Base-by-base conservation (phyloP, 805 yeast genomes). In the Candida boidinii region DNA sequence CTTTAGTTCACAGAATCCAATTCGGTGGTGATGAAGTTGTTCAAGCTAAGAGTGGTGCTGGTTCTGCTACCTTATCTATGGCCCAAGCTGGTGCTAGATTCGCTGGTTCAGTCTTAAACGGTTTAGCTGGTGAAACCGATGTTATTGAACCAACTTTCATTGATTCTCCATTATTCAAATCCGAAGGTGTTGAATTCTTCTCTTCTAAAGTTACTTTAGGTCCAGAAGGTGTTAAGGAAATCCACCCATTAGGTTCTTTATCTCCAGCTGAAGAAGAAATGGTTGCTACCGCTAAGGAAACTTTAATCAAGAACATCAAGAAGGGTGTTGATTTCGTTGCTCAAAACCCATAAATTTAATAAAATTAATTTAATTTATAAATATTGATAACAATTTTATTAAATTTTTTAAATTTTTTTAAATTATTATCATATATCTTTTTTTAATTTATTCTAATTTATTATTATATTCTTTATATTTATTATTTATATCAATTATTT, bases 171-270 rank as follows among this genome's bases (percentile, higher is more conserved):
- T 68, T 82, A 58, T 82, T 70, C 74, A 77, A 80, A 63, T 54
- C 58, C 36, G 95, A 88, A 70, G 97, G 97, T 58, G 83, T 92
- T 53, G 90, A 86, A 43, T 92, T 88, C 83, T 92, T 92, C 73
- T 87, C 97, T 35, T 81, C 96, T 48, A 80, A 78, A 66, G 94
- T 92, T 47, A 83, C 95, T 50, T 78, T 90, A 55, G 97, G 97
- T 48, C 81, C 79, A 56, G 74, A 81, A 44, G 96, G 96, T 79
- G 84, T 82, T 47, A 73, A 76, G 61, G 70, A 76, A 61, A 67
- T 87, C 57, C 95, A 84, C 70, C 67, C 70, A 38, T 68, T 92
- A 53, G 94, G 94, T 54, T 61, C 66, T 45, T 60, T 86, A 53
- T 67, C 81, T 37, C 66, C 64, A 46, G 80, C 79, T 61, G 98